These are phyloP conservation scores for Scheffersomyces segobiensis DNA, from an alignment of 1,139 yeast species.

Conservation along the genomic window DNA sequence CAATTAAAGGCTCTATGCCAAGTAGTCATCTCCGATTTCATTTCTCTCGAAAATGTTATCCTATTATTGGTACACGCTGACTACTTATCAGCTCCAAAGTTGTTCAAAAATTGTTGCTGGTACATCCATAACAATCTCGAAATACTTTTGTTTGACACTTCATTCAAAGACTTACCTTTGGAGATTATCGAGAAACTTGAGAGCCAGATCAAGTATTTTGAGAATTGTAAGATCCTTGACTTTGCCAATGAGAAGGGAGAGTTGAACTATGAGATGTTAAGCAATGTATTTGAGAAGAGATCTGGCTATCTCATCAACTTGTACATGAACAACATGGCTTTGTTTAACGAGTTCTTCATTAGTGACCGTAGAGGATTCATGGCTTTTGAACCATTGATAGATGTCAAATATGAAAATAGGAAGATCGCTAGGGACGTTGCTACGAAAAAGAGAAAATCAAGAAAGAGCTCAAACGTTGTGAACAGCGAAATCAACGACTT, in stretches of 20 bases:
- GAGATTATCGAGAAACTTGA: constrained; percentile 32
- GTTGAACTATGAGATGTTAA: constrained; percentile 9
- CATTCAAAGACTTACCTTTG: constrained; percentile 28
- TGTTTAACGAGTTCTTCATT: constrained; percentile 53
- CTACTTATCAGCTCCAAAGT: constrained; percentile 49
- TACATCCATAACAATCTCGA: constrained; percentile 69
- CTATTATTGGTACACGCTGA: constrained; percentile 57
- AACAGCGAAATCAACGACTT: constrained; percentile 20
- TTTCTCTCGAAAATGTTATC: constrained; percentile 62
- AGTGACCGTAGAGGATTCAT: constrained; percentile 40
- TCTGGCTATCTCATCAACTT: constrained; percentile 22
- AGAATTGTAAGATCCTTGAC: constrained; percentile 27
- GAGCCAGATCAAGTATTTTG: constrained; percentile 24
- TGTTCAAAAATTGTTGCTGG: constrained; percentile 65
- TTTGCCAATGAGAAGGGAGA: constrained; percentile 19
- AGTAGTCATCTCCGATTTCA: constrained; percentile 57
- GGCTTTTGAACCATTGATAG: constrained; percentile 52
- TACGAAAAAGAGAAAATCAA: constrained; percentile 21
- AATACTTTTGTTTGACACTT: constrained; percentile 54
- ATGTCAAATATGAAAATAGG: constrained; percentile 28
- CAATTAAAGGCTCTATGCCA: constrained; percentile 65
- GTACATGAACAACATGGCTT: constrained; percentile 34
- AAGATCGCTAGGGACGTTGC: constrained; percentile 9
- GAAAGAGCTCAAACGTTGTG: constrained; percentile 28
- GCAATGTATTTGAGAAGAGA: constrained; percentile 22